Conservation (phyloP, 345 rosid genomes). For the Corchorus olitorius region DNA sequence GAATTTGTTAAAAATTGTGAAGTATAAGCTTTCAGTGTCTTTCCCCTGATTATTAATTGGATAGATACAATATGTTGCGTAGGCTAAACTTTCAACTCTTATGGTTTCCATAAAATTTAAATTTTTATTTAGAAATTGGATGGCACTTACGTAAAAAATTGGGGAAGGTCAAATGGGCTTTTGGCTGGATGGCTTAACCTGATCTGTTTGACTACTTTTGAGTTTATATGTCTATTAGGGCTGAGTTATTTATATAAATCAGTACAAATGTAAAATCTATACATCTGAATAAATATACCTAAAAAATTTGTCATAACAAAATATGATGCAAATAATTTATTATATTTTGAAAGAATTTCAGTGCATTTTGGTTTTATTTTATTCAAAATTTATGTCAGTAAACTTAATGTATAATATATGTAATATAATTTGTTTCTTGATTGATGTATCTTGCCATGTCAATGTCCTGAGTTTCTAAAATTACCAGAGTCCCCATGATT, state of each 20-base stretch:
- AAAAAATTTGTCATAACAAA: not conserved
- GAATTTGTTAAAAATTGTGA: too few species aligned
- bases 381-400: not conserved
- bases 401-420: too few species aligned
- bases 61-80: not conserved
- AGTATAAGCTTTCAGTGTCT: not conserved
- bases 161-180: not conserved
- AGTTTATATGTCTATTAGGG: not conserved
- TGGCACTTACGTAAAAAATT: not conserved
- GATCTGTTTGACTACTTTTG: not conserved
- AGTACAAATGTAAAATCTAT: not conserved
- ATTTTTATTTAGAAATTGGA: not conserved
- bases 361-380: not conserved
- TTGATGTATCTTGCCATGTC: too few species aligned
- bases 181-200: not conserved
- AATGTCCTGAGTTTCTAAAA: too few species aligned
- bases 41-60: too few species aligned
- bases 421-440: too few species aligned
- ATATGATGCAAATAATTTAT: not conserved
- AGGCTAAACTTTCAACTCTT: too few species aligned
- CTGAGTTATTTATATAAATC: not conserved
- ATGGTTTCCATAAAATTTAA: too few species aligned
- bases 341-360: not conserved
- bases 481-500: too few species aligned
- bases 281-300: not conserved